Percentiles rank a stretch among this genome's conserved stretches.
Conservation (phyloP, 1,284 basidiomycete genomes). For the Leccinum insigne region DNA sequence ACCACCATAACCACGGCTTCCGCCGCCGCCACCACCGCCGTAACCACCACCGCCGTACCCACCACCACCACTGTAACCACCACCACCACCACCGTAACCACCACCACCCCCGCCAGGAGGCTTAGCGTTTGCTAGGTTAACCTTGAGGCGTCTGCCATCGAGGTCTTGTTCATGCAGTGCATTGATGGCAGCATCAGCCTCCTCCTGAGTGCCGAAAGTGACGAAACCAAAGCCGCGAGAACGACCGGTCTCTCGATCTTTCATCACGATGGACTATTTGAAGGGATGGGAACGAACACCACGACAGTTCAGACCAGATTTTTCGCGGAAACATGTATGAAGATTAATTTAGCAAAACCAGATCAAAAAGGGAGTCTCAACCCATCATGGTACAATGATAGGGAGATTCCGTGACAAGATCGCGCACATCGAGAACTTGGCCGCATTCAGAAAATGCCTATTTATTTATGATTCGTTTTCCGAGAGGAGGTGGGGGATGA, state of each 20-base stretch:
- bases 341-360: constrained; percentile 36
- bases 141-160: constrained; percentile 90
- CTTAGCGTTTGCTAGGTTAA: constrained; percentile 92
- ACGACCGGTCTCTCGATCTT: constrained; percentile 94
- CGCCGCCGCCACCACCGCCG: too few species aligned
- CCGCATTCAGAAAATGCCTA: constrained; percentile 73
- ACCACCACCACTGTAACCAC: constrained; percentile 6
- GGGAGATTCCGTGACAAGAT: constrained; percentile 41
- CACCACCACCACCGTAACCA: constrained; percentile 8
- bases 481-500: neutral
- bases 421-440: constrained; percentile 72
- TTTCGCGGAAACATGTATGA: constrained; percentile 25
- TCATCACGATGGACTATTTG: constrained; percentile 90
- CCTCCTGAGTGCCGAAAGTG: constrained; percentile 55
- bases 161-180: constrained; percentile 89
- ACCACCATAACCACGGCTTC: neutral
- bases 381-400: constrained; percentile 36
- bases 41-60: neutral
- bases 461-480: constrained; percentile 5
- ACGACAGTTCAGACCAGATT: constrained; percentile 12
- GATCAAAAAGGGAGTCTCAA: constrained; percentile 27
- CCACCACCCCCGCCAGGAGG: constrained; percentile 33
- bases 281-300: constrained; percentile 10
- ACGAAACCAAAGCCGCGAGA: constrained; percentile 98
- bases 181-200: constrained; percentile 81